Evolutionary conservation across 2,329 filamentous ascomycete genomes (phyloP), one percentile per base, ranked within the genome.

Genomic region (Pyrenochaeta sp.): DNA sequence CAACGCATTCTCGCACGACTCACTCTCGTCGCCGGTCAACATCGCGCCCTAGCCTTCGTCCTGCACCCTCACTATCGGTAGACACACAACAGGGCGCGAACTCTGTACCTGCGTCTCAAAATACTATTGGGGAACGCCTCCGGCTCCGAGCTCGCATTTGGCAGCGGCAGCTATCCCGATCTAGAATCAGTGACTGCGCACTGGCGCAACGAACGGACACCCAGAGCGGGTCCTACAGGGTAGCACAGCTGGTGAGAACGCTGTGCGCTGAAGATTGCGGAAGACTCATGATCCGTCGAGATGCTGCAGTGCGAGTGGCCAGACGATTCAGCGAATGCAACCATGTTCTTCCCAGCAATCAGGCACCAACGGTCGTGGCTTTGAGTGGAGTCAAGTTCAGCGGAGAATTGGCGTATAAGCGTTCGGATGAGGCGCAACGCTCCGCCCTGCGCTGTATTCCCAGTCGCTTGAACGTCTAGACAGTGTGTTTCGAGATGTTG

Each of bases 401-500:
- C 32, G 37, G 42, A 40, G 44, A 58, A 40, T 53, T 50, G 59
- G 54, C 54, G 47, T 40, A 57, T 58, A 45, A 54, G 56, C 45
- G 40, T 58, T 52, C 50, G 61, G 62, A 52, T 56, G 13, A 39
- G 15, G 36, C 36, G 10, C 62, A 46, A 52, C 59, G 60, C 69
- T 68, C 60, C 56, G 69, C 67, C 68, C 59, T 72, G 65, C 58
- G 62, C 65, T 70, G 64, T 67, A 62, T 63, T 59, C 36, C 64
- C 64, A 59, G 54, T 52, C 30, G 47, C 43, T 30, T 54, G 42
- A 56, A 52, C 49, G 58, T 42, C 32, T 37, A 22, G 43, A 37
- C 27, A 52, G 36, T 42, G 36, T 43, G 50, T 36, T 50, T 58
- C 46, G 44, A 45, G 45, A 39, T 19, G 30, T 39, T 39, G 49